These are phyloP conservation scores for Plantago ovata DNA, from an alignment of 257 asterid species.

Conservation along the genomic window DNA sequence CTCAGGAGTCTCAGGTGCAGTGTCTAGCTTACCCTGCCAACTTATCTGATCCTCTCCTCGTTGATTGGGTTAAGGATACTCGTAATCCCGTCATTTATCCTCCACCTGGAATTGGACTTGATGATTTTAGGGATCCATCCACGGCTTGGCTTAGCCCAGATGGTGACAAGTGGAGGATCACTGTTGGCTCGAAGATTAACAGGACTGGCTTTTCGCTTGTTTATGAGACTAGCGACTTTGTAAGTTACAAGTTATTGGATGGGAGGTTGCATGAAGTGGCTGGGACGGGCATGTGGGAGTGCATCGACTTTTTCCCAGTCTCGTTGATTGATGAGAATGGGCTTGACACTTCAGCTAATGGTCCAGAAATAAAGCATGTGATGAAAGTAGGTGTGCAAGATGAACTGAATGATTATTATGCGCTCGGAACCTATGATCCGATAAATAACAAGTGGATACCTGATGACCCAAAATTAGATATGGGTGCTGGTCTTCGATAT, in stretches of 20 bases:
- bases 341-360: constrained; percentile 66
- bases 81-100: constrained; percentile 50
- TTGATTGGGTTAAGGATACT: constrained; percentile 44
- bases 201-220: constrained; percentile 62
- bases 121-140: constrained; percentile 52
- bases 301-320: constrained; percentile 77
- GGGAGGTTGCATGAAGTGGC: constrained; percentile 52
- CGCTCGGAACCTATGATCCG: constrained; percentile 62
- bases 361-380: constrained; percentile 63
- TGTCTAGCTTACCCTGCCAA: constrained; percentile 53
- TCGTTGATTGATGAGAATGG: constrained; percentile 41
- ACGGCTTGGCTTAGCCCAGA: constrained; percentile 51
- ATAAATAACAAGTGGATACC: constrained; percentile 51
- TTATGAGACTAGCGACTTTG: constrained; percentile 64
- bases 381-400: constrained; percentile 68
- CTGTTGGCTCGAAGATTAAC: constrained; percentile 52
- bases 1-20: constrained; percentile 49
- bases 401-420: constrained; percentile 44
- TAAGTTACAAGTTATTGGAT: constrained; percentile 36
- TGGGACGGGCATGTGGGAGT: constrained; percentile 92
- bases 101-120: constrained; percentile 41
- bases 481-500: constrained; percentile 54
- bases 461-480: constrained; percentile 60
- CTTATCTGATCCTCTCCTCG: constrained; percentile 54
- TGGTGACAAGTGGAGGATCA: constrained; percentile 40